Evolutionary conservation across 345 rosid genomes (phyloP).

Genomic region (Citrus medica): DNA sequence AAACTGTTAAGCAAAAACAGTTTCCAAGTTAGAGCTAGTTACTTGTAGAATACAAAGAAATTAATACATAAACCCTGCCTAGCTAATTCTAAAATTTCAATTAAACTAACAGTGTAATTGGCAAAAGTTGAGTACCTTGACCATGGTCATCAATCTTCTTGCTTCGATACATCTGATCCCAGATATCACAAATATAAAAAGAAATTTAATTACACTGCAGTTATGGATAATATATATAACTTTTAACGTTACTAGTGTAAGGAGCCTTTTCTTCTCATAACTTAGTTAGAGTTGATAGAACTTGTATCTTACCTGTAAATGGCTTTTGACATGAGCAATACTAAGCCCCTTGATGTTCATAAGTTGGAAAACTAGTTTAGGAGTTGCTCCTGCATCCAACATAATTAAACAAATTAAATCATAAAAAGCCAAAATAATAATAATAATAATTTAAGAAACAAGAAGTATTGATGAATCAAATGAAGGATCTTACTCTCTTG

Average conservation of each 20-base stretch:
- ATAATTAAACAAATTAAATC: background rate
- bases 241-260: background rate
- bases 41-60: background rate
- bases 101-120: background rate
- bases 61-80: background rate
- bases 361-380: conserved; percentile 44
- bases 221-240: background rate
- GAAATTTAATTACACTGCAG: too few relatives aligned
- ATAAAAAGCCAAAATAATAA: background rate
- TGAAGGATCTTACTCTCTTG: conserved; percentile 38
- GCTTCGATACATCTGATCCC: conserved; percentile 48
- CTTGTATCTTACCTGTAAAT: conserved; percentile 39
- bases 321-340: conserved; percentile 57
- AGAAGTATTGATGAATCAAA: background rate
- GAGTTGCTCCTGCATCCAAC: conserved; percentile 42
- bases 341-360: conserved; percentile 50
- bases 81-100: background rate
- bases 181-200: background rate
- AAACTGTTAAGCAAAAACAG: conserved; percentile 15
- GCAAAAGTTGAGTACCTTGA: conserved; percentile 28
- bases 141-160: conserved; percentile 46
- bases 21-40: background rate
- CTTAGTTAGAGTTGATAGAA: background rate
- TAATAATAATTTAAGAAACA: background rate
- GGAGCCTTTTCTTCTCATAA: background rate